Base-by-base conservation (phyloP, 352 stramenopile species). In the Phytophthora melonis region DNA sequence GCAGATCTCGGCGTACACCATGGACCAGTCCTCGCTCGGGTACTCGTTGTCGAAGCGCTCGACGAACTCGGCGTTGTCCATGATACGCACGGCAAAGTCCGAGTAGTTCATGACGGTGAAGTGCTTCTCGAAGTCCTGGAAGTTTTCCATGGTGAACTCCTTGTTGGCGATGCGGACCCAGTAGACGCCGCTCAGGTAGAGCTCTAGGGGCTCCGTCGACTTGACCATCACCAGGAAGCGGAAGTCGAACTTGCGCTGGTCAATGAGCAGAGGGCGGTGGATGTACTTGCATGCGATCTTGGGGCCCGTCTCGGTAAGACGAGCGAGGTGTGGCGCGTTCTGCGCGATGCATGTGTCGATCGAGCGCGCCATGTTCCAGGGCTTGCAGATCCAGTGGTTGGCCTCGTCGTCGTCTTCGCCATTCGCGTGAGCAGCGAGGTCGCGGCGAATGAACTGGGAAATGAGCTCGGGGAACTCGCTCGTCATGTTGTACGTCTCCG, bases 91-190 rank as follows among this genome's bases (percentile, higher is more conserved):
- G 50, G 60, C 61, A 56, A 75, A 83, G 58, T 81, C 64, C 14
- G 81, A 71, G 75, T 90, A 90, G 55, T 90, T 90, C 82, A 90
- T 90, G 47, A 88, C 81, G 21, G 83, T 90, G 45, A 88, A 90
- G 63, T 90, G 83, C 56, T 82, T 88, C 55, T 90, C 58, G 55
- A 88, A 84, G 57, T 88, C 78, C 49, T 88, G 68, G 63, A 89
- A 88, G 47, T 76, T 53, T 74, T 89, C 80, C 82, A 89, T 88
- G 7, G 71, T 59, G 70, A 89, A 89, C 47, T 83, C 78, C 32
- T 84, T 81, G 75, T 89, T 89, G 49, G 82, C 78, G 43, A 89
- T 83, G 63, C 81, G 81, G 60, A 87, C 58, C 77, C 79, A 89
- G 32, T 77, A 89, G 11, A 89, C 79, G 27, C 75, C 79, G 43